Base-by-base conservation (phyloP, 2,329 filamentous ascomycete genomes). In the Podosphaera fusca region DNA sequence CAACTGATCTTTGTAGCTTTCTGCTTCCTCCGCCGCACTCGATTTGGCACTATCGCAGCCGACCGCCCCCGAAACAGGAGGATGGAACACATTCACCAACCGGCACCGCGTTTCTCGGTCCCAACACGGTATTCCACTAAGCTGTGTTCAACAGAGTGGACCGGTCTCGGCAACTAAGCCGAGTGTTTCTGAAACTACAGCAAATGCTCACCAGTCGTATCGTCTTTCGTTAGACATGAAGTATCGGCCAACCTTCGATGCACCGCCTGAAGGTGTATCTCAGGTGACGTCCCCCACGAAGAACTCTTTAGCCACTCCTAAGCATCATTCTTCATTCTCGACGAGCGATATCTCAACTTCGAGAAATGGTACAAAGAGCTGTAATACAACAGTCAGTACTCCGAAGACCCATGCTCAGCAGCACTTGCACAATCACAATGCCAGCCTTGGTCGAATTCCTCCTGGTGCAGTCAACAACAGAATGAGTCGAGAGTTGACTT, bases 261-360 rank as follows among this genome's bases (percentile, higher is more conserved):
- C 63, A 36, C 21, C 12, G 54, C 65, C 67, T 55, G 63, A 64
- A 29, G 52, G 61, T 30, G 57, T 29, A 9, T 52, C 61, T 51
- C 61, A 64, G 57, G 61, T 68, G 36, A 62, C 64, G 36, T 66
- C 78, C 2, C 69, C 76, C 14, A 68, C 70, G 33, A 77, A 67
- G 58, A 73, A 76, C 59, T 69, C 70, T 59, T 76, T 84, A 68
- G 74, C 78, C 33, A 78, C 79, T 56, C 79, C 84, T 40, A 87
- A 86, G 72, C 70, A 95, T 58, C 85, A 89, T 70, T 82, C 85
- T 50, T 95, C 90, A 0, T 95, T 86, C 72, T 95, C 92, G 8
- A 81, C 87, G 56, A 92, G 85, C 69, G 89, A 96, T 65, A 76
- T 95, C 29, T 85, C 88, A 3, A 94, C 88, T 6, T 74, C 88